These are phyloP conservation scores for Heterobasidion parviporum DNA, from an alignment of 1,284 basidiomycete genomes.

Conservation along the genomic window DNA sequence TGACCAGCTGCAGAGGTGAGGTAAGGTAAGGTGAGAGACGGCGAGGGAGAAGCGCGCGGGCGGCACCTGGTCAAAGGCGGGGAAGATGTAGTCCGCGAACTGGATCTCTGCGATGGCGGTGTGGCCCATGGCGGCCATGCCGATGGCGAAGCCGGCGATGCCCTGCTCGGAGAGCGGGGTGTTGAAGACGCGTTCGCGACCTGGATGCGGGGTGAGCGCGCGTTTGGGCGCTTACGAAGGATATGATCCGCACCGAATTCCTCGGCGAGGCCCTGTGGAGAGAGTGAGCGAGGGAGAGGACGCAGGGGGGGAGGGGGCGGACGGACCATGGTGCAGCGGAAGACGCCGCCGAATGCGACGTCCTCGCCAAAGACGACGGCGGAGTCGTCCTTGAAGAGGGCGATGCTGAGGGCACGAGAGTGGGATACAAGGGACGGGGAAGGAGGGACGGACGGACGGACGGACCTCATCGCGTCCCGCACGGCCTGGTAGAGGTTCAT, in stretches of 20 bases:
- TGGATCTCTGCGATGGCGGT: constrained; percentile 94
- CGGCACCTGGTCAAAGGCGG: constrained; percentile 84
- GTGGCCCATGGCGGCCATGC: constrained; percentile 87
- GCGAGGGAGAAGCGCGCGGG: constrained; percentile 11
- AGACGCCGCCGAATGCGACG: constrained; percentile 90
- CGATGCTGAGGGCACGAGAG: constrained; percentile 44
- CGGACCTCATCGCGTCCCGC: constrained; percentile 79
- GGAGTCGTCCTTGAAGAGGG: constrained; percentile 77
- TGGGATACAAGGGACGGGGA: constrained; percentile 5
- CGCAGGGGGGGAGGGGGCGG: not conserved
- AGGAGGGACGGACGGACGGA: not conserved
- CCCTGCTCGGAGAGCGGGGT: constrained; percentile 92
- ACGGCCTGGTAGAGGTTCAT: constrained; percentile 90
- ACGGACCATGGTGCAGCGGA: constrained; percentile 76
- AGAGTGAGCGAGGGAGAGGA: too few species aligned
- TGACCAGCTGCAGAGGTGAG: constrained; percentile 91
- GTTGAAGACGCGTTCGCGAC: constrained; percentile 90
- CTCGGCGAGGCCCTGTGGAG: constrained; percentile 73
- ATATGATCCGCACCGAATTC: constrained; percentile 63
- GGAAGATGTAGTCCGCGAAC: constrained; percentile 82
- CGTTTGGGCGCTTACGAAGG: not conserved
- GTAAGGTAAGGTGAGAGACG: constrained; percentile 78
- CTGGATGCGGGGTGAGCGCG: constrained; percentile 27
- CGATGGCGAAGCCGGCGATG: constrained; percentile 92
- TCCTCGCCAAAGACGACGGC: constrained; percentile 92